Evolutionary conservation across 2,329 filamentous ascomycete species (phyloP), one percentile per base, ranked within the genome.

Genomic region (Plectosphaerella plurivora): DNA sequence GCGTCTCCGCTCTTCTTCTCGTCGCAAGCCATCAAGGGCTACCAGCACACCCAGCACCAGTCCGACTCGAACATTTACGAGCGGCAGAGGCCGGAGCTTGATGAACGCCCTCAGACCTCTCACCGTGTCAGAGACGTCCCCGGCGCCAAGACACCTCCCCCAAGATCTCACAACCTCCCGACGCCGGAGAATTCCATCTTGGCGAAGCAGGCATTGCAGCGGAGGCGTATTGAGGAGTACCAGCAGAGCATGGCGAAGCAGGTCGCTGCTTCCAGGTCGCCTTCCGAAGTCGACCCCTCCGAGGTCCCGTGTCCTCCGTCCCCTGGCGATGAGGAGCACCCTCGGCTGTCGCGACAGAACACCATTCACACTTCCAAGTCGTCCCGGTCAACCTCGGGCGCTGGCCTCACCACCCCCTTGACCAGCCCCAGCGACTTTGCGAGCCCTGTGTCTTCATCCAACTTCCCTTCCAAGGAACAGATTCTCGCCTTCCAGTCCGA

Each of bases 401-500:
- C 72, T 15, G 65, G 66, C 3, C 62, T 77, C 5, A 73, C 69
- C 9, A 81, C 79, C 1, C 78, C 80, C 1, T 60, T 81, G 24
- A 83, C 79, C 1, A 82, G 77, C 58, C 78, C 79, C 0, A 80
- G 78, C 59, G 79, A 81, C 50, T 66, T 74, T 2, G 68, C 73
- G 5, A 80, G 78, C 55, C 78, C 79, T 5, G 66, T 76, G 5
- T 74, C 71, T 18, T 67, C 70, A 3, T 53, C 67, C 50, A 70
- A 70, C 44, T 64, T 64, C 7, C 65, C 69, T 5, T 67, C 67
- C 20, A 73, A 73, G 54, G 76, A 77, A 6, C 70, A 74, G 9
- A 77, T 78, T 59, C 60, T 78, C 15, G 72, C 71, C 3, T 85
- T 84, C 63, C 81, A 80, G 51, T 86, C 83, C 3, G 83, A 86